These are phyloP conservation scores for Aspergillus eucalypticola DNA, from an alignment of 2,329 filamentous ascomycete genomes.

Conservation along the genomic window DNA sequence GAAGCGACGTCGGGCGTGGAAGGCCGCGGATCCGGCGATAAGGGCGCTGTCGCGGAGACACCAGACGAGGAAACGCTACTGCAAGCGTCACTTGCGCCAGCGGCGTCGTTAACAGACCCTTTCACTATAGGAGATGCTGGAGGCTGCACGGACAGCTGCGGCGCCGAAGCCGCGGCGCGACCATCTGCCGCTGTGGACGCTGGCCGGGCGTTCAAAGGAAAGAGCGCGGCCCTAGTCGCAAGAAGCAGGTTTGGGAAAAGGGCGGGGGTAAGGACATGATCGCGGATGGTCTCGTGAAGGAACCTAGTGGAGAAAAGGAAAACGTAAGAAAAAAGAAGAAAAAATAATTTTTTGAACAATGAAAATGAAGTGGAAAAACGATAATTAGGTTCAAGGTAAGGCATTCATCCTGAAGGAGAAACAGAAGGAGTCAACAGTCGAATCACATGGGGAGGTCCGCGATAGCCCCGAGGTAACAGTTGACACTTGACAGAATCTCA, in stretches of 20 bases:
- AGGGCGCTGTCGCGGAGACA: slow-evolving; percentile 15
- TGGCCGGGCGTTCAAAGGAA: slow-evolving; percentile 79
- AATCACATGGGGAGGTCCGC: not conserved
- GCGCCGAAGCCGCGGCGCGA: slow-evolving; percentile 20
- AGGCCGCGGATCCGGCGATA: slow-evolving; percentile 22
- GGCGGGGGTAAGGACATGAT: slow-evolving; percentile 64
- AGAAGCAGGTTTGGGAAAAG: slow-evolving; percentile 62
- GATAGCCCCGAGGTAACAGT: not conserved
- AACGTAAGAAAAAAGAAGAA: slow-evolving; percentile 14
- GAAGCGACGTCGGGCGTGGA: slow-evolving; percentile 36
- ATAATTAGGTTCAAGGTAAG: slow-evolving; percentile 2
- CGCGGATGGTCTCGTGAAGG: slow-evolving; percentile 53
- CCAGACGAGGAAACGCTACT: slow-evolving; percentile 21
- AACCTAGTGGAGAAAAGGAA: slow-evolving; percentile 36
- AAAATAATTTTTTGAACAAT: slow-evolving; percentile 2
- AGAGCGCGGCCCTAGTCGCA: slow-evolving; percentile 72
- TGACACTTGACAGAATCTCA: not conserved
- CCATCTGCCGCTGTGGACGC: slow-evolving; percentile 35
- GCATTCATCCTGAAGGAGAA: not conserved
- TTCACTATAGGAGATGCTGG: slow-evolving; percentile 20
- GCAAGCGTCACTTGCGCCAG: slow-evolving; percentile 23
- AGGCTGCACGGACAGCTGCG: slow-evolving; percentile 27
- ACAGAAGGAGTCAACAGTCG: not conserved
- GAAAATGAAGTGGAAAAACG: slow-evolving; percentile 13
- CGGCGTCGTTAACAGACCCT: slow-evolving; percentile 17